Conservation (phyloP, 1,139 yeast species). For the Debaryomyces fabryi region DNA sequence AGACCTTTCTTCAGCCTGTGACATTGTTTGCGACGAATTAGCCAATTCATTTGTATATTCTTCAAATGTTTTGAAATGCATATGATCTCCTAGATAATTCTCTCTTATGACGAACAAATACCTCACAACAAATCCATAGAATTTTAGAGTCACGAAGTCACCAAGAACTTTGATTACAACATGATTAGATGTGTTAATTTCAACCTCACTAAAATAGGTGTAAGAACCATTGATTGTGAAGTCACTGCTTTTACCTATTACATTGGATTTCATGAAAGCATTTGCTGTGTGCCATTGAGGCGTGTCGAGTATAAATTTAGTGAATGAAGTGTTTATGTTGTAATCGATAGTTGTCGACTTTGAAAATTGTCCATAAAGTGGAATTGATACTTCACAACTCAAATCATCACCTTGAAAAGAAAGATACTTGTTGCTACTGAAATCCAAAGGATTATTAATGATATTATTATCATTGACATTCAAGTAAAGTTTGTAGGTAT, state of each 20-base stretch:
- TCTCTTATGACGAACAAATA: constrained; percentile 79
- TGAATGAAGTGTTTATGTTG: constrained; percentile 56
- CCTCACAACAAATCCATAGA: constrained; percentile 78
- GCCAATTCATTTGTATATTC: constrained; percentile 54
- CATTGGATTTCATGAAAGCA: constrained; percentile 64
- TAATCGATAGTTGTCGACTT: constrained; percentile 60
- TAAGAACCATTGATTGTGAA: constrained; percentile 69
- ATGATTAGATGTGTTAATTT: constrained; percentile 67
- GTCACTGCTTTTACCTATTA: constrained; percentile 65
- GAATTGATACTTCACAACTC: constrained; percentile 51
- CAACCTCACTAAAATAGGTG: constrained; percentile 59
- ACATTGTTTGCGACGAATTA: constrained; percentile 1
- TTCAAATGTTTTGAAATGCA: constrained; percentile 83
- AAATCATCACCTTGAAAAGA: constrained; percentile 72
- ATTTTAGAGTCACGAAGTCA: constrained; percentile 65
- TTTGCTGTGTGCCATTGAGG: constrained; percentile 92
- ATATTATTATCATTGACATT: constrained; percentile 88
- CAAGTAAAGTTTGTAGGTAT: constrained; percentile 61
- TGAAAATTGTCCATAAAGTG: constrained; percentile 61
- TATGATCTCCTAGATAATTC: constrained; percentile 85
- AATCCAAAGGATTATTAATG: constrained; percentile 84
- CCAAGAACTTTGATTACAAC: constrained; percentile 68
- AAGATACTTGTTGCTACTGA: constrained; percentile 74
- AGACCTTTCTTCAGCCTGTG: constrained; percentile 5
- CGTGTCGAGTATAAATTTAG: constrained; percentile 66